These are phyloP conservation scores for Penicillium desertorum DNA, from an alignment of 495 filamentous ascomycete genomes.

Conservation along the genomic window DNA sequence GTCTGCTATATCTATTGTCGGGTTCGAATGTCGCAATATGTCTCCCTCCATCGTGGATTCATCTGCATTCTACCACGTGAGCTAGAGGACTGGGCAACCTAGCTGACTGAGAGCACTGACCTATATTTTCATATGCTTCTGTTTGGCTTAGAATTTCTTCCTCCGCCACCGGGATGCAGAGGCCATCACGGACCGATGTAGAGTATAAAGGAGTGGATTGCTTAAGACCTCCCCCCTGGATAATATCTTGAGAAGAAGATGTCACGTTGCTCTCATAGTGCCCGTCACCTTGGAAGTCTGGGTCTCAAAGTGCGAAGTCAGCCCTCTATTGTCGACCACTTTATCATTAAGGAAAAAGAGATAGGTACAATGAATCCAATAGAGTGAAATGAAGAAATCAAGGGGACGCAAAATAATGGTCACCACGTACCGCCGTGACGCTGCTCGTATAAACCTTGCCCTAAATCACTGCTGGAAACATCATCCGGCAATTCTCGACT, in stretches of 20 bases:
- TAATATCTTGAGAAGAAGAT: too few species aligned
- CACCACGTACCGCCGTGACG: not conserved
- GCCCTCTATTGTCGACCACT: too few species aligned
- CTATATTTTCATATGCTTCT: conserved; percentile 5
- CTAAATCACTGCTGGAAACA: conserved; percentile 5
- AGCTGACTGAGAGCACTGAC: conserved; percentile 5
- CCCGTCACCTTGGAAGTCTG: too few species aligned
- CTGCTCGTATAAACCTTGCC: conserved; percentile 1
- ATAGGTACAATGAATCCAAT: too few species aligned
- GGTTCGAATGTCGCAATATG: conserved; percentile 1
- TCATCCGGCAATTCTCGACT: conserved; percentile 6
- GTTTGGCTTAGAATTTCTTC: conserved; percentile 4
- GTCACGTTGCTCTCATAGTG: too few species aligned
- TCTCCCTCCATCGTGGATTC: conserved; percentile 1
- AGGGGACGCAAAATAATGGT: too few species aligned
- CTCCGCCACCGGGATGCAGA: conserved; percentile 3
- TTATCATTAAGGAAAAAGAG: too few species aligned
- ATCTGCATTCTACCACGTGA: conserved; percentile 2
- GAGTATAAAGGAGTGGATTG: too few species aligned
- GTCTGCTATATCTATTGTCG: conserved; percentile 5
- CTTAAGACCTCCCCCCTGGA: too few species aligned
- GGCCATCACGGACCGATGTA: conserved; percentile 4
- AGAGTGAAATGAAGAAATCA: too few species aligned
- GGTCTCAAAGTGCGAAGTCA: too few species aligned
- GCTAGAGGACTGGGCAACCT: not conserved